phyloP scores from a whole-genome alignment of 169 alveolate genomes.

The Perkinsus marinus region DNA sequence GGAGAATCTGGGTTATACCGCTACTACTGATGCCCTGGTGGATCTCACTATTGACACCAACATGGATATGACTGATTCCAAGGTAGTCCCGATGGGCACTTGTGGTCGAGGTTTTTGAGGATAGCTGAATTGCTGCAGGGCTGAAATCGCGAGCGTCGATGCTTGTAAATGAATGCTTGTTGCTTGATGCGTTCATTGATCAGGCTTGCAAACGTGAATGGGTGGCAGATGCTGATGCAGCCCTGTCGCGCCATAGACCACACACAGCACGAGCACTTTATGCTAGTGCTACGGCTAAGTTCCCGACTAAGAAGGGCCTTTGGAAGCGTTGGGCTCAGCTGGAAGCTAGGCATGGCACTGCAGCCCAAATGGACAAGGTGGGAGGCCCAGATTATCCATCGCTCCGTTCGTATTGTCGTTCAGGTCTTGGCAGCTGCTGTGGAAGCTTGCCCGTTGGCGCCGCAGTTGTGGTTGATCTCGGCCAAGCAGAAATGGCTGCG shows the following conservation, averaged over 20 bases:
- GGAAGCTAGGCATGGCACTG: conserved; percentile 64
- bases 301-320: conserved; percentile 54
- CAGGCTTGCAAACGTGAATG: conserved; percentile 41
- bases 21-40: conserved; percentile 75
- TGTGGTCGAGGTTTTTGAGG: conserved; percentile 5
- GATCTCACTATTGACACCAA: conserved; percentile 32
- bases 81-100: conserved; percentile 4
- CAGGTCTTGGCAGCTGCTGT: conserved; percentile 26
- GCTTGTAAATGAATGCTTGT: no score
- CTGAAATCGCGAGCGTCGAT: no score
- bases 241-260: conserved; percentile 51
- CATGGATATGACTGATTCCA: conserved; percentile 4
- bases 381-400: neutral
- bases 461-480: conserved; percentile 57
- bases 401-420: neutral
- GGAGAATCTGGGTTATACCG: conserved; percentile 58
- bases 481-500: conserved; percentile 58
- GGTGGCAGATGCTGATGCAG: conserved; percentile 61
- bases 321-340: conserved; percentile 76
- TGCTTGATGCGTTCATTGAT: conserved; percentile 19
- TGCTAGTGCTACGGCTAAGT: conserved; percentile 57
- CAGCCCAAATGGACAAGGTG: conserved; percentile 43
- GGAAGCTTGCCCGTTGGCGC: conserved; percentile 51
- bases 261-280: conserved; percentile 69
- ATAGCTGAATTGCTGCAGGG: no score